Base-by-base conservation (phyloP, 805 yeast genomes). In the Lipomyces orientalis region DNA sequence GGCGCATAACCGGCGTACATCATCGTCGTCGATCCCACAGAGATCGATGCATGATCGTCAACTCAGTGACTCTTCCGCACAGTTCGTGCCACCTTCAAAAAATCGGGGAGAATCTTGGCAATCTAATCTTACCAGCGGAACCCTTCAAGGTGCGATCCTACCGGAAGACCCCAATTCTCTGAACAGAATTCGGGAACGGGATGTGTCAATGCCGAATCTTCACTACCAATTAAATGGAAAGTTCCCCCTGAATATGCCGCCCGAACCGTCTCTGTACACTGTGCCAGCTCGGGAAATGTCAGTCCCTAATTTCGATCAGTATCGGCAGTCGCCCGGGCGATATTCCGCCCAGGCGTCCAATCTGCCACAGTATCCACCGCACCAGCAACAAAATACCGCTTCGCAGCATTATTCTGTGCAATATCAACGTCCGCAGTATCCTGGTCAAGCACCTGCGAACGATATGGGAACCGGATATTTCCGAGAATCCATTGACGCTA, bases 141-240 rank as follows among this genome's bases (percentile, higher is more conserved):
- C 49, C 4, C 25, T 19, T 16, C 46, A 62, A n/a, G 35, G 59
- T 52, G 58, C 37, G 10, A 54, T 33, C 25, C 33, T 25, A n/a
- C 59, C 49, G 31, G 62, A 59, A 34, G 37, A 29, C 16, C 51
- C 58, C 19, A 22, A 49, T 19, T 39, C 65, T 8, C 51, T 37
- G 8, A 56, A 29, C 39, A n/a, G 14, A n/a, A 54, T 56, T 16
- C 34, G 59, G 8, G 35, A 52, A 52, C n/a, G 56, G 31, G 57
- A 49, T 46, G 22, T 43, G 55, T 55, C 65, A 12, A 52, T 58
- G 63, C 59, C 64, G 10, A 46, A 61, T 55, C 31, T 61, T 16
- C 60, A 43, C n/a, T 59, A 33, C 34, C 31, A 54, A 16, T 5
- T 7, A 10, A 6, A n/a, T 19, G 49, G 34, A 9, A 25, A n/a